Evolutionary conservation across 306 rosid genomes (phyloP).

Genomic region (Cercis canadensis): DNA sequence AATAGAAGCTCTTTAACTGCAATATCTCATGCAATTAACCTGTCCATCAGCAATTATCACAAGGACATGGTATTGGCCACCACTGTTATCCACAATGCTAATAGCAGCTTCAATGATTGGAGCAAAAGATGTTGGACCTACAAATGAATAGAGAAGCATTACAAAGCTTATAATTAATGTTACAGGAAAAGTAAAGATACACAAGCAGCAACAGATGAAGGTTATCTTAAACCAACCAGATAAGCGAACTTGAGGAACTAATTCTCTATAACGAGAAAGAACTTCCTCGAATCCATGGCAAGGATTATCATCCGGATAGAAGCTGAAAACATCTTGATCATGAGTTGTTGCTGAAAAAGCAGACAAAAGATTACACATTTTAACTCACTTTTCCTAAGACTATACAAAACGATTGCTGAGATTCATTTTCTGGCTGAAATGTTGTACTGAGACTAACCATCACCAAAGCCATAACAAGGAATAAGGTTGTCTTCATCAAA

Average conservation of each 20-base stretch:
- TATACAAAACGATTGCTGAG: too few species aligned
- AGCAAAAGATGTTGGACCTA: slow-evolving; percentile 48
- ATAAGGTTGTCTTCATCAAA: slow-evolving; percentile 46
- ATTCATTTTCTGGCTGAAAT: neutral
- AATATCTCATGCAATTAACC: slow-evolving; percentile 24
- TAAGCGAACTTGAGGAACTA: slow-evolving; percentile 31
- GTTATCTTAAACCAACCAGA: slow-evolving; percentile 32
- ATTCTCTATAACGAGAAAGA: slow-evolving; percentile 39
- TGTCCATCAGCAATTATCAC: slow-evolving; percentile 49
- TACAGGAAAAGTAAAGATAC: neutral
- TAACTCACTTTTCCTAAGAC: too few species aligned
- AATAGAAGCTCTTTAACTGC: too few species aligned
- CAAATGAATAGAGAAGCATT: neutral
- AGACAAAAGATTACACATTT: too few species aligned
- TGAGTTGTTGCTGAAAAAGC: slow-evolving; percentile 36
- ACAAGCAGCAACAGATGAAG: neutral
- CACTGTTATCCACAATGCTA: slow-evolving; percentile 31
- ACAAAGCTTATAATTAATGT: neutral
- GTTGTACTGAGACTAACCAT: slow-evolving; percentile 36
- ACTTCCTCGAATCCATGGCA: slow-evolving; percentile 45
- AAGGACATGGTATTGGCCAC: slow-evolving; percentile 46
- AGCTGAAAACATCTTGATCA: slow-evolving; percentile 44
- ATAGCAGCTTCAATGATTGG: slow-evolving; percentile 45
- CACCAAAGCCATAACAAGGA: slow-evolving; percentile 50
- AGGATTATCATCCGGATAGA: slow-evolving; percentile 19